Base-by-base conservation (phyloP, 352 stramenopile species). In the Elongisporangium prolatum region DNA sequence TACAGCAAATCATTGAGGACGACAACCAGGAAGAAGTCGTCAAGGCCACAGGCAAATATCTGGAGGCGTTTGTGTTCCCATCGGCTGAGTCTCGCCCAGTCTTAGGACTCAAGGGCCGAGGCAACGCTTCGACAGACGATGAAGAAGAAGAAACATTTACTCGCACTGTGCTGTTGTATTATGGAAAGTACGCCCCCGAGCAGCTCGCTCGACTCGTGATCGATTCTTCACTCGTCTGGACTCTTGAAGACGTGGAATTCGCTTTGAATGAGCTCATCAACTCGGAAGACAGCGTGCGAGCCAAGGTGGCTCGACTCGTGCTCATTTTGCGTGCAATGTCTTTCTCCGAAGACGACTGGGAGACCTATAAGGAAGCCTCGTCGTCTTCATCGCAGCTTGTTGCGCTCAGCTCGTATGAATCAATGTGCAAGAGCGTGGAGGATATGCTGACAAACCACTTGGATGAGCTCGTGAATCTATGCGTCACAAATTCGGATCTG, bases 51-150 rank as follows among this genome's bases (percentile, higher is more conserved):
- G 72, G 73, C 0, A 75, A 78, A 50, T 95, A 95, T 57, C 52
- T 95, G 3, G 82, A 95, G 54, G 83, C 79, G 11, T 90, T 91
- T 25, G 73, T 91, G 21, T 94, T 93, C 52, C 78, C 79, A 21
- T 72, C 76, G 38, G 57, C 68, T 10, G 40, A 63, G 50, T 65
- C 74, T 37, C 62, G 10, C 47, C 9, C 28, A 40, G 5, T 13
- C 5, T 40, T 40, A 40, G 28, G 28, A 40, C 8, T 40, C 4
- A 40, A 40, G 28, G 28, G 28, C 28, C 28, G 28, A 14, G 8
- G 28, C 28, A 40, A 40, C 4, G 8, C 4, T 40, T 40, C 28
- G 28, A 40, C 28, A 6, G 28, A 40, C 5, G 28, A 9, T 9
- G 28, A 40, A 48, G 50, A 18, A 21, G 28, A 71, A 47, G 16